Evolutionary conservation across 2,329 filamentous ascomycete genomes (phyloP), one percentile per base, ranked within the genome.

Genomic region (Calonectria leucothoes): DNA sequence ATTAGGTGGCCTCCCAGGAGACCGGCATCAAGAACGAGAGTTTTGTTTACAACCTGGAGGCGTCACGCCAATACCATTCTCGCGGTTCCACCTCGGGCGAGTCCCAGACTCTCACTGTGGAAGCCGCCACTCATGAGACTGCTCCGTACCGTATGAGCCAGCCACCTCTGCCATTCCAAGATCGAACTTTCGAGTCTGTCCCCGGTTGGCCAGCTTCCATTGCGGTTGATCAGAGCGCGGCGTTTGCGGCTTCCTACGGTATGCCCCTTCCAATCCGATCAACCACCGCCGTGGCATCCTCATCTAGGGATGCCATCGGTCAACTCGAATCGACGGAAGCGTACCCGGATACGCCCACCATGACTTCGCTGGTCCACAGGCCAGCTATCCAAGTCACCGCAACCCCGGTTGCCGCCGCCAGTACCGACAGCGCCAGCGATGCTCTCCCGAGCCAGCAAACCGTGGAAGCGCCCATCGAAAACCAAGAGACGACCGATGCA

Each of bases 1-100:
- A 57, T 45, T 42, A 83, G 83, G 83, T 84, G 17, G 79, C 82
- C 17, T 84, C 83, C 3, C 78, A 80, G 64, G 83, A 84, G 66
- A 77, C 83, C 7, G 72, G 76, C 35, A 73, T 76, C 71, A 83
- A 82, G 72, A 74, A 73, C 11, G 78, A 79, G 23, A 25, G 57
- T 45, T 82, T 82, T 31, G 65, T 52, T 12, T 84, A 84, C 77
- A 81, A 76, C 64, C 35, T 83, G 4, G 80, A 83, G 10, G 77
- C 80, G 4, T 83, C 83, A 31, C 81, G 83, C 33, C 81, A 81
- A 35, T 81, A 79, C 20, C 81, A 83, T 25, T 76, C 80, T 2
- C 78, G 82, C 48, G 78, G 76, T 10, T 74, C 78, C 14, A 17
- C 74, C 17, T 70, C 76, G 0, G 39, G 78, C 2, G 25, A 78